Conservation (phyloP, 805 yeast genomes). For the Yueomyces sp. region DNA sequence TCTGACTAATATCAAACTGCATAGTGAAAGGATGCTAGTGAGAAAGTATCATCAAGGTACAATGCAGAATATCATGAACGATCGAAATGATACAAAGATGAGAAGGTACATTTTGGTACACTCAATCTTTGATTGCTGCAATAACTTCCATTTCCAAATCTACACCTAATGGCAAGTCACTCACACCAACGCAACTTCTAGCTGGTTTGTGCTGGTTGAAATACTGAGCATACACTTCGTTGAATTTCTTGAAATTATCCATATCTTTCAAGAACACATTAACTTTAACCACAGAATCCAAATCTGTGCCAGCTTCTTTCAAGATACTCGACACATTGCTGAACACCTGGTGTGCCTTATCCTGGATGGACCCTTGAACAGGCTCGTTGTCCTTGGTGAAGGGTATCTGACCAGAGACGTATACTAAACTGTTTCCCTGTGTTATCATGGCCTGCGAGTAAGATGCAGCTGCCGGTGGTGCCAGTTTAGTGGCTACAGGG, state of each 20-base stretch:
- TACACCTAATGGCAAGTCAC: slow-evolving; percentile 76
- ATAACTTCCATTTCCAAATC: slow-evolving; percentile 82
- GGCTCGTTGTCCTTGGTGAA: slow-evolving; percentile 71
- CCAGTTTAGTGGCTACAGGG: slow-evolving; percentile 53
- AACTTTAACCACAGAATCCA: slow-evolving; percentile 73
- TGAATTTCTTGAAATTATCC: slow-evolving; percentile 72
- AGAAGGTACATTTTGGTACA: too few relatives aligned
- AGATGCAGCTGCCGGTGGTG: slow-evolving; percentile 96
- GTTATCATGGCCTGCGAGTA: slow-evolving; percentile 76
- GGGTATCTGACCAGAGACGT: slow-evolving; percentile 93
- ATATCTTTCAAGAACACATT: slow-evolving; percentile 88
- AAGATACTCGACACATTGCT: slow-evolving; percentile 59
- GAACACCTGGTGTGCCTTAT: slow-evolving; percentile 64
- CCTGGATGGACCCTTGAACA: slow-evolving; percentile 63
- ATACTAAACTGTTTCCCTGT: slow-evolving; percentile 53
- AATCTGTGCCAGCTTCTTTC: slow-evolving; percentile 72
- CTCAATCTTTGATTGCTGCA: slow-evolving; percentile 50
- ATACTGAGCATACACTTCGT: slow-evolving; percentile 68
- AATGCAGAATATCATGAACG: too few relatives aligned
- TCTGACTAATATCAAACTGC: too few relatives aligned
- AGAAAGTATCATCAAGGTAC: too few relatives aligned
- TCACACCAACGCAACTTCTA: slow-evolving; percentile 95
- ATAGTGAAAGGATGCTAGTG: too few relatives aligned
- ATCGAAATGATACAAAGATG: too few relatives aligned
- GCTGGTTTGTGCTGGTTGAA: slow-evolving; percentile 81